Conservation (phyloP, 768 basidiomycete species). For the Neoboletus subvelutipes region DNA sequence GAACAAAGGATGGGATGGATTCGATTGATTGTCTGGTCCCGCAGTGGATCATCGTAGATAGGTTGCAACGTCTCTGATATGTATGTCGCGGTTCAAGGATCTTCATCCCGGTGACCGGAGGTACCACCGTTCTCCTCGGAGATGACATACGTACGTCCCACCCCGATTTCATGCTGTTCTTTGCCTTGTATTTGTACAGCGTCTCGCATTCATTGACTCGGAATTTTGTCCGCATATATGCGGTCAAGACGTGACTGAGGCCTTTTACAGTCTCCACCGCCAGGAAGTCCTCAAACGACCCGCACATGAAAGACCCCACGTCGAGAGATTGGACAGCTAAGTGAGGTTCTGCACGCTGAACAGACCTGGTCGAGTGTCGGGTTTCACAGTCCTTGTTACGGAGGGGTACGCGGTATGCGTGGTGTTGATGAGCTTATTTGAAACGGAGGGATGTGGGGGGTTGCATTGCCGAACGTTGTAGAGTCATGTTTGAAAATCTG, state of each 20-base stretch:
- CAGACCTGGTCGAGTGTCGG: constrained; percentile 69
- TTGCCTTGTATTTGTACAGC: neutral
- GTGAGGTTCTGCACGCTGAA: constrained; percentile 75
- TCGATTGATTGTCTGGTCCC: neutral
- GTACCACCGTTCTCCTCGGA: neutral
- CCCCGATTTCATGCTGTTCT: neutral
- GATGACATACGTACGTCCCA: neutral
- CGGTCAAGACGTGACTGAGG: constrained; percentile 76
- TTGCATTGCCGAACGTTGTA: constrained; percentile 14
- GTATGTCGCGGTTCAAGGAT: constrained; percentile 72
- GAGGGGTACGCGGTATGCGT: constrained; percentile 45
- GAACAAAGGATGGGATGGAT: neutral
- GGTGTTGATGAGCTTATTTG: too few species aligned
- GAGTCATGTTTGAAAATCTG: constrained; percentile 68
- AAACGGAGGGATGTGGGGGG: too few species aligned
- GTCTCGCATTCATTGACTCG: neutral
- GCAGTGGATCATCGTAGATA: constrained; percentile 39
- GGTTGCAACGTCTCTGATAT: constrained; percentile 77
- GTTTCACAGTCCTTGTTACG: constrained; percentile 74
- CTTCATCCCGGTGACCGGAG: constrained; percentile 29
- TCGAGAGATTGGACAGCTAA: constrained; percentile 50
- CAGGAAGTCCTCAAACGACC: constrained; percentile 68
- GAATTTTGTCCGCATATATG: constrained; percentile 56
- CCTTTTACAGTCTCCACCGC: constrained; percentile 77
- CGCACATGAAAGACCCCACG: too few species aligned